Conservation (phyloP, 2,329 filamentous ascomycete species). For the Clonostachys sp. region DNA sequence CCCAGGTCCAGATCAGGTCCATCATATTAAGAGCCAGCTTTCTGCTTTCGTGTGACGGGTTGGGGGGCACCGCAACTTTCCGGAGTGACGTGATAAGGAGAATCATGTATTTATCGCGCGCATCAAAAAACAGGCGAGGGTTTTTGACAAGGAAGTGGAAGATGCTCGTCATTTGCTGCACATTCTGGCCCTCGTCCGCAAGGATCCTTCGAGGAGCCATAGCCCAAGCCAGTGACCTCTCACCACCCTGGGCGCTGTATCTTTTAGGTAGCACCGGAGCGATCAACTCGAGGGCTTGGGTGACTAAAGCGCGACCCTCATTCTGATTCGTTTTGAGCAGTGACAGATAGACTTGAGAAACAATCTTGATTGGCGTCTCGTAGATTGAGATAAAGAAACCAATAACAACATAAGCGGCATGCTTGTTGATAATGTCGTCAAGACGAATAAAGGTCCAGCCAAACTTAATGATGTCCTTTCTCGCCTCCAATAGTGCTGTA, state of each 20-base stretch:
- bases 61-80: conserved; percentile 81
- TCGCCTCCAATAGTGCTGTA: conserved; percentile 78
- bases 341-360: conserved; percentile 89
- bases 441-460: conserved; percentile 97
- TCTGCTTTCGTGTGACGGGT: conserved; percentile 85
- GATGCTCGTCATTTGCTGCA: conserved; percentile 94
- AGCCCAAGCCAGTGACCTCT: conserved; percentile 81
- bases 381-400: conserved; percentile 97
- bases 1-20: conserved; percentile 88
- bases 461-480: conserved; percentile 99
- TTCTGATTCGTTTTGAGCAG: conserved; percentile 91
- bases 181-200: conserved; percentile 89
- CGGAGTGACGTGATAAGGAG: conserved; percentile 84
- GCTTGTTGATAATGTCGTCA: conserved; percentile 99
- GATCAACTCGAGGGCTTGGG: conserved; percentile 89
- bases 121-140: conserved; percentile 90
- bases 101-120: conserved; percentile 83
- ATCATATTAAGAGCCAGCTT: conserved; percentile 89
- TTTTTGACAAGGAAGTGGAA: conserved; percentile 95
- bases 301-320: conserved; percentile 86
- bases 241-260: conserved; percentile 61
- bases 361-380: conserved; percentile 94
- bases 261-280: conserved; percentile 91
- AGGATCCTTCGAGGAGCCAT: conserved; percentile 86
- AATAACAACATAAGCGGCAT: conserved; percentile 94